A percentile compares a stretch with the other conserved stretches of the same genome.
Conservation (phyloP, 2,329 filamentous ascomycete species). For the Alternaria metachromatica region DNA sequence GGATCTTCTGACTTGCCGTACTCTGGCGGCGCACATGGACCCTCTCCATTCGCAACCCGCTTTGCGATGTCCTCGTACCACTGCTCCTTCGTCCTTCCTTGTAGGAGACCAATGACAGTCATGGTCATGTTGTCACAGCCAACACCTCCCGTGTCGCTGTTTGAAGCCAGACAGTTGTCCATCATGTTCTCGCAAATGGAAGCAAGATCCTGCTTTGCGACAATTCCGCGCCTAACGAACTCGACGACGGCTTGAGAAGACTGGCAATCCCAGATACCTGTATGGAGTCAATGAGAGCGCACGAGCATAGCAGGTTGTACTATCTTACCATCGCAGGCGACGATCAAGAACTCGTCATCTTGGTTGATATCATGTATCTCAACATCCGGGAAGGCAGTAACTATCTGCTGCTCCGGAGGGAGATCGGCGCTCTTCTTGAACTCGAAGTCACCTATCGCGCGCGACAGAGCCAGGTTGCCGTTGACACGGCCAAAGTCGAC, state of each 20-base stretch:
- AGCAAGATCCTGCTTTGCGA: conserved; percentile 91
- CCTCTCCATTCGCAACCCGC: conserved; percentile 94
- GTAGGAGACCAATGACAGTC: conserved; percentile 84
- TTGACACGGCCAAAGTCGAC: conserved; percentile 99
- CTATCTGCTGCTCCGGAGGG: conserved; percentile 97
- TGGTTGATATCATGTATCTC: conserved; percentile 87
- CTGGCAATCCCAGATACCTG: conserved; percentile 99
- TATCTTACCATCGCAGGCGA: conserved; percentile 52
- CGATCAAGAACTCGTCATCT: conserved; percentile 82
- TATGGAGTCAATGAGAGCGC: conserved; percentile 14
- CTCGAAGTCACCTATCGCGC: conserved; percentile 98
- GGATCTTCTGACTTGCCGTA: conserved; percentile 80
- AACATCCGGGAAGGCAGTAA: conserved; percentile 95
- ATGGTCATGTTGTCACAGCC: conserved; percentile 99
- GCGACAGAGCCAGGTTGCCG: conserved; percentile 93
- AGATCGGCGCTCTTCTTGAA: conserved; percentile 99
- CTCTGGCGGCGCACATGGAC: conserved; percentile 97
- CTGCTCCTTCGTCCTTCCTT: conserved; percentile 92
- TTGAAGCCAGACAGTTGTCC: conserved; percentile 98
- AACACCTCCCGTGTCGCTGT: conserved; percentile 96
- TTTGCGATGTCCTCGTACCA: conserved; percentile 97
- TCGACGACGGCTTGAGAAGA: conserved; percentile 97
- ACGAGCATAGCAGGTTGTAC: neutral
- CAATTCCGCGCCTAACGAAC: conserved; percentile 95
- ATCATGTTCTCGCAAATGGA: conserved; percentile 99